Base-by-base conservation (phyloP, 352 stramenopile genomes). In the Phytophthora hibernalis region DNA sequence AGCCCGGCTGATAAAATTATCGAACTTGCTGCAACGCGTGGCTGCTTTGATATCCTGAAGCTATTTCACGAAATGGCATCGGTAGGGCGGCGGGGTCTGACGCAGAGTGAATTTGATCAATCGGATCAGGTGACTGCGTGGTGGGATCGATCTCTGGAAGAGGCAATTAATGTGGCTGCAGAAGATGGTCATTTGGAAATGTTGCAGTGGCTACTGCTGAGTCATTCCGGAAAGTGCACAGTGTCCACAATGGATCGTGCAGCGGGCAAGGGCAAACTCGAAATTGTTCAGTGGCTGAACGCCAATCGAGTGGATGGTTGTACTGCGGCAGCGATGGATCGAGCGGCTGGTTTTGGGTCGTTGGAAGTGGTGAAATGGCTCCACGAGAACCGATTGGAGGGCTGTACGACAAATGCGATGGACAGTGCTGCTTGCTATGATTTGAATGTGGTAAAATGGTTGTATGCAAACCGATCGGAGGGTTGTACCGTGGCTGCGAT, bases 341-440 rank as follows among this genome's bases (percentile, higher is more conserved):
- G 12, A 16, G 38, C 52, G n/a, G 52, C 52, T 18, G n/a, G 8
- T 11, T 21, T 7, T 48, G 52, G 38, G 8, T 22, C 40, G 12
- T 42, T 60, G 9, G 38, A 60, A 2, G 0, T 60, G 18, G 37
- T 60, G 5, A 37, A 51, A 35, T 60, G 52, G 52, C 38, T 60
- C 13, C 52, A 60, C 13, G 16, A 24, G 1, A 28, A 60, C 38
- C 37, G 26, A 33, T 15, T 24, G 0, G 52, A 60, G 12, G 52
- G 24, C 12, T 60, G 37, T 10, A 43, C 54, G 2, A n/a, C 11
- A 5, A 13, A 2, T n/a, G 53, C 53, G 2, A 61, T 61, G 38
- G 24, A 61, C 22, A n/a, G 6, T 7, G 54, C 54, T 21, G 54
- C 40, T 6, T 12, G 22, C 13, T 3, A 18, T 3, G n/a, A 50